Conservation (phyloP, 2,329 filamentous ascomycete species). For the Colletotrichum destructivum region DNA sequence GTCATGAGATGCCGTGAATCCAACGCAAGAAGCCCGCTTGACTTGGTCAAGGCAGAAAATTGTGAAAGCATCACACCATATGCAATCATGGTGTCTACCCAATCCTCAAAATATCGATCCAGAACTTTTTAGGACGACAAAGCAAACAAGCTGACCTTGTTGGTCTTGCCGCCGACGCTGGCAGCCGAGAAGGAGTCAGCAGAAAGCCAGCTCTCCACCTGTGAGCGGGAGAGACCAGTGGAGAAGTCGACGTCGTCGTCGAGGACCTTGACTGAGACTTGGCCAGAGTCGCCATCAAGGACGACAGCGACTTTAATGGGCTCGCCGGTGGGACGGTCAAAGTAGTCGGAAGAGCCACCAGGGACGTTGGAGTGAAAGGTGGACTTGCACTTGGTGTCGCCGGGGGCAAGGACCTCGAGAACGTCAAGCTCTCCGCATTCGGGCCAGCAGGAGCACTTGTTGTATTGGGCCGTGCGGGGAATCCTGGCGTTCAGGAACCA, state of each 20-base stretch:
- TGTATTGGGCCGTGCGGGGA: slow-evolving; percentile 79
- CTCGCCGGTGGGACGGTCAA: slow-evolving; percentile 72
- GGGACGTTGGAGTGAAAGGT: slow-evolving; percentile 77
- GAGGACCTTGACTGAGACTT: slow-evolving; percentile 71
- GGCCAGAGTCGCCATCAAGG: slow-evolving; percentile 66
- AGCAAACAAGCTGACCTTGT: slow-evolving; percentile 42
- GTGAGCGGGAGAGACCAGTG: slow-evolving; percentile 55
- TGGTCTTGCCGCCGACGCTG: slow-evolving; percentile 14
- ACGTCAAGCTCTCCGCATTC: slow-evolving; percentile 84
- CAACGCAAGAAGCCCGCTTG: slow-evolving; percentile 19
- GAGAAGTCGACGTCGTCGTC: slow-evolving; percentile 58
- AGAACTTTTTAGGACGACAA: slow-evolving; percentile 29
- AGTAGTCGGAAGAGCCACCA: slow-evolving; percentile 80
- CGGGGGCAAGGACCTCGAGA: slow-evolving; percentile 78
- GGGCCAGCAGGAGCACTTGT: slow-evolving; percentile 81
- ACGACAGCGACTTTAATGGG: slow-evolving; percentile 77
- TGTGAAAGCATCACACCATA: slow-evolving; percentile 13
- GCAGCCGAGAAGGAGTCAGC: slow-evolving; percentile 18
- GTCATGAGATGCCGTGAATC: slow-evolving; percentile 17
- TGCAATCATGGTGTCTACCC: slow-evolving; percentile 23
- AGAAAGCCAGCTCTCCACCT: slow-evolving; percentile 54
- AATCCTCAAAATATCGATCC: slow-evolving; percentile 6
- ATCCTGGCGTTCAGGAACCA: slow-evolving; percentile 85
- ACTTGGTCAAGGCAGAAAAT: slow-evolving; percentile 15
- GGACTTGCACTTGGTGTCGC: slow-evolving; percentile 77